phyloP scores from a whole-genome alignment of 2,329 filamentous ascomycete species.

The Clonostachys rosea region DNA sequence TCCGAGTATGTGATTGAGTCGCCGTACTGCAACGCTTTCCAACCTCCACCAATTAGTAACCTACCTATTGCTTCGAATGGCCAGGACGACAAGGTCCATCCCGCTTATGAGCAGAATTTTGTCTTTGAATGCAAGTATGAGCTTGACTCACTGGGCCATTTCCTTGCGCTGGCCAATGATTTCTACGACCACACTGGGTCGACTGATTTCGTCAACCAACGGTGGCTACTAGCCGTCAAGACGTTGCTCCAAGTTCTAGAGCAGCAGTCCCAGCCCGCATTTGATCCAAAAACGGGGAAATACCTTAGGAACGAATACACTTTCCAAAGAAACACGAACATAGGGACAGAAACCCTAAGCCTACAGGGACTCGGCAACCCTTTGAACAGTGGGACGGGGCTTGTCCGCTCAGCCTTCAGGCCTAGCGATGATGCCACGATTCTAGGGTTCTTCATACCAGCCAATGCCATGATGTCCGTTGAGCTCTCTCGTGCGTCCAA shows the following conservation, averaged over 20 bases:
- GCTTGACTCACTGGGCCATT: slow-evolving; percentile 90
- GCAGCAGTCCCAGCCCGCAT: slow-evolving; percentile 77
- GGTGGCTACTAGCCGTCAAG: slow-evolving; percentile 77
- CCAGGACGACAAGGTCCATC: slow-evolving; percentile 80
- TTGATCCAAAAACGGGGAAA: slow-evolving; percentile 59
- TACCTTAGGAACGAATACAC: slow-evolving; percentile 77
- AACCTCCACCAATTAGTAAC: slow-evolving; percentile 81
- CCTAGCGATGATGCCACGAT: slow-evolving; percentile 95
- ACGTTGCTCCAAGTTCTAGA: slow-evolving; percentile 70
- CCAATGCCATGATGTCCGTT: slow-evolving; percentile 93
- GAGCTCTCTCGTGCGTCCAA: slow-evolving; percentile 73
- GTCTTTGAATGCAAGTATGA: slow-evolving; percentile 99
- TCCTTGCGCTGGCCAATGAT: slow-evolving; percentile 79
- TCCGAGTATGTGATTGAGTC: slow-evolving; percentile 90
- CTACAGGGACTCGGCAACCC: slow-evolving; percentile 87
- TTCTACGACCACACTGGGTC: slow-evolving; percentile 79
- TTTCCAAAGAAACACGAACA: slow-evolving; percentile 75
- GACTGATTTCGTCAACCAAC: slow-evolving; percentile 68
- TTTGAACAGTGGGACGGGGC: slow-evolving; percentile 74
- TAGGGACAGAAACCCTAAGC: slow-evolving; percentile 85
- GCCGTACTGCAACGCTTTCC: slow-evolving; percentile 98
- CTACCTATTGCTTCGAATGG: slow-evolving; percentile 70
- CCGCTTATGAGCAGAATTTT: slow-evolving; percentile 73
- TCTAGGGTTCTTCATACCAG: slow-evolving; percentile 89
- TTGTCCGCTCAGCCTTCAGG: slow-evolving; percentile 87